Percentiles rank a stretch among this genome's conserved stretches.
These are phyloP conservation scores for Phytophthora megakarya DNA, from an alignment of 352 stramenopile species.

Conservation along the genomic window DNA sequence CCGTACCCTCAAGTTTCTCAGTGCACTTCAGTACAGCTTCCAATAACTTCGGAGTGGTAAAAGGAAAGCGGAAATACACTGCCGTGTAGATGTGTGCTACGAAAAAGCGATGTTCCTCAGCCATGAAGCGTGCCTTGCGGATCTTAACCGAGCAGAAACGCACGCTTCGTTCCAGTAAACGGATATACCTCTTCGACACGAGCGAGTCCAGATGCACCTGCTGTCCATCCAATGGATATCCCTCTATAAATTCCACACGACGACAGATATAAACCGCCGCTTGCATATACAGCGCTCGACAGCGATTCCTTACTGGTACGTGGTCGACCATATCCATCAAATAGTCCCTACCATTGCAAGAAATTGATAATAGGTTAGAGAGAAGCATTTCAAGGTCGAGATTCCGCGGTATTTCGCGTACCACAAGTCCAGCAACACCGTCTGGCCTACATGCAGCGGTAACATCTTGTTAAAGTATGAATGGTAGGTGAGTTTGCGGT, in stretches of 20 bases:
- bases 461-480: slow-evolving; percentile 82
- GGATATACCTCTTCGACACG: slow-evolving; percentile 68
- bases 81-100: slow-evolving; percentile 69
- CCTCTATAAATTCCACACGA: slow-evolving; percentile 80
- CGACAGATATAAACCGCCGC: slow-evolving; percentile 72
- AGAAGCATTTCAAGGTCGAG: background rate
- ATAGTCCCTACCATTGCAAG: slow-evolving; percentile 53
- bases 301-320: slow-evolving; percentile 74
- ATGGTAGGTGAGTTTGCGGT: slow-evolving; percentile 56
- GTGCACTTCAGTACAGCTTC: slow-evolving; percentile 62
- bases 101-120: slow-evolving; percentile 78
- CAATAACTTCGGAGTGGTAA: slow-evolving; percentile 47
- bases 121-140: slow-evolving; percentile 60
- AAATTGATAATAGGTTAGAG: slow-evolving; percentile 2
- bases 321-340: slow-evolving; percentile 84
- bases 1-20: slow-evolving; percentile 48
- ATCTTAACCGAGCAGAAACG: slow-evolving; percentile 70
- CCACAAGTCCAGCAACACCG: slow-evolving; percentile 76
- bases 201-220: slow-evolving; percentile 49
- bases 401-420: slow-evolving; percentile 26
- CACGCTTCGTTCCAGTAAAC: slow-evolving; percentile 62
- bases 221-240: slow-evolving; percentile 63
- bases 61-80: slow-evolving; percentile 77
- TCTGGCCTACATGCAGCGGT: slow-evolving; percentile 67
- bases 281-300: slow-evolving; percentile 73